Evolutionary conservation across 768 basidiomycete species (phyloP).

Genomic region (Leucocoprinus leucothites): DNA sequence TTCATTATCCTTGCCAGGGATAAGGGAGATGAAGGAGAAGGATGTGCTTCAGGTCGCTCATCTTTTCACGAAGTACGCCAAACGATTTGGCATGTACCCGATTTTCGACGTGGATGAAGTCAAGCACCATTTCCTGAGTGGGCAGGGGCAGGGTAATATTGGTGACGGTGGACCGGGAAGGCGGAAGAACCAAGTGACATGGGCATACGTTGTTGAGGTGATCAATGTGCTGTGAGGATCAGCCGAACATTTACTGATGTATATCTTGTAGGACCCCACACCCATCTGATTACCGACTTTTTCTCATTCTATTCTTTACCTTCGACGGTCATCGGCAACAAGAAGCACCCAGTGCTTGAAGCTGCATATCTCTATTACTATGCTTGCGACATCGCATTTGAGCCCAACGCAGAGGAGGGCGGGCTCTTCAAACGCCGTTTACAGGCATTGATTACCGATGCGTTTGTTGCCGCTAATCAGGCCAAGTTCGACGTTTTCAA

Average conservation of each 20-base stretch:
- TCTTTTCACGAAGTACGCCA: conserved; percentile 76
- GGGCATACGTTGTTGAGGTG: conserved; percentile 96
- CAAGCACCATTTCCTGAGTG: conserved; percentile 85
- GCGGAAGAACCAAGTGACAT: conserved; percentile 83
- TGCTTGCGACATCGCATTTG: conserved; percentile 74
- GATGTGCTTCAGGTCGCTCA: conserved; percentile 72
- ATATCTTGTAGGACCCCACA: conserved; percentile 63
- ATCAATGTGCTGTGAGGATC: conserved; percentile 10
- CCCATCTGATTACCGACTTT: conserved; percentile 87
- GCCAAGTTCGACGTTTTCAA: conserved; percentile 97
- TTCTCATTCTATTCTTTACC: conserved; percentile 97
- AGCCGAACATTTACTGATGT: not conserved
- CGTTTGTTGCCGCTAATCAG: conserved; percentile 74
- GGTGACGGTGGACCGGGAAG: conserved; percentile 49
- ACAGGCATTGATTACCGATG: conserved; percentile 70
- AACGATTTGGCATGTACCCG: conserved; percentile 81
- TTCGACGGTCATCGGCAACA: conserved; percentile 81
- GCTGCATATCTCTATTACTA: conserved; percentile 98
- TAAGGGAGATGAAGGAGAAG: conserved; percentile 84
- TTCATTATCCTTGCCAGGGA: conserved; percentile 49
- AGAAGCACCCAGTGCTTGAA: conserved; percentile 72
- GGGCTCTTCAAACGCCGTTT: conserved; percentile 67
- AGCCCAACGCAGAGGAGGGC: conserved; percentile 57
- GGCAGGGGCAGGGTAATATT: conserved; percentile 57
- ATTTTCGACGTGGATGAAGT: conserved; percentile 75